Evolutionary conservation across 1,284 basidiomycete species (phyloP).

Genomic region (Leccinum pallidistipes): DNA sequence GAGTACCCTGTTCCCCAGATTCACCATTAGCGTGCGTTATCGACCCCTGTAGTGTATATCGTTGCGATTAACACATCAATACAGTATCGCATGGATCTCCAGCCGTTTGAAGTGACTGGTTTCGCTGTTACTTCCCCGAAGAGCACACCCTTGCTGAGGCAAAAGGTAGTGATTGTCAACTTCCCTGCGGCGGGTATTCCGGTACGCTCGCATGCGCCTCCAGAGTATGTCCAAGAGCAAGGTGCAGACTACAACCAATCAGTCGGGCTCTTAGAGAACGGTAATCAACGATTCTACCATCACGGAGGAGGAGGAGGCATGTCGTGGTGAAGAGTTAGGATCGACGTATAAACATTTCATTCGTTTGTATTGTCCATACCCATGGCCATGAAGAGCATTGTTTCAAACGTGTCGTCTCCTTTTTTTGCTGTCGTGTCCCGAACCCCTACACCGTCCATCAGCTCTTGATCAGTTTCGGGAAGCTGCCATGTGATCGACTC

Average conservation of each 20-base stretch:
- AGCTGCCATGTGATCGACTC: conserved; percentile 57
- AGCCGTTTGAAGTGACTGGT: conserved; percentile 46
- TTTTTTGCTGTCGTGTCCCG: conserved; percentile 43
- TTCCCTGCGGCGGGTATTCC: conserved; percentile 42
- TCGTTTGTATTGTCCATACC: conserved; percentile 21
- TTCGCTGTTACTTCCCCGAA: conserved; percentile 36
- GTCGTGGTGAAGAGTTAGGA: not conserved
- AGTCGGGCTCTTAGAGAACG: conserved; percentile 54
- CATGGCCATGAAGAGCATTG: conserved; percentile 58
- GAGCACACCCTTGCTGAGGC: conserved; percentile 38
- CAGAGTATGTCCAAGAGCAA: conserved; percentile 47
- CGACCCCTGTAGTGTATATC: not conserved
- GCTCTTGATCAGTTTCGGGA: conserved; percentile 51
- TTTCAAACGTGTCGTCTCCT: conserved; percentile 68
- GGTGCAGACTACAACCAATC: conserved; percentile 52
- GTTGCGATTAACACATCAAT: not conserved
- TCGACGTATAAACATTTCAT: conserved; percentile 2
- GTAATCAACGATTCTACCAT: conserved; percentile 52
- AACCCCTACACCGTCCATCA: conserved; percentile 58
- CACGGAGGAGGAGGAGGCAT: conserved; percentile 20
- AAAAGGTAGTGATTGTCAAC: conserved; percentile 45
- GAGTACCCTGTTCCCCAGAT: conserved; percentile 54
- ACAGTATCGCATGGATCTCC: conserved; percentile 51
- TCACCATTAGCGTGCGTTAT: conserved; percentile 44
- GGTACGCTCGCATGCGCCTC: conserved; percentile 52